phyloP scores from a whole-genome alignment of 73 alveolate species.

The Paramecium sexaurelia region DNA sequence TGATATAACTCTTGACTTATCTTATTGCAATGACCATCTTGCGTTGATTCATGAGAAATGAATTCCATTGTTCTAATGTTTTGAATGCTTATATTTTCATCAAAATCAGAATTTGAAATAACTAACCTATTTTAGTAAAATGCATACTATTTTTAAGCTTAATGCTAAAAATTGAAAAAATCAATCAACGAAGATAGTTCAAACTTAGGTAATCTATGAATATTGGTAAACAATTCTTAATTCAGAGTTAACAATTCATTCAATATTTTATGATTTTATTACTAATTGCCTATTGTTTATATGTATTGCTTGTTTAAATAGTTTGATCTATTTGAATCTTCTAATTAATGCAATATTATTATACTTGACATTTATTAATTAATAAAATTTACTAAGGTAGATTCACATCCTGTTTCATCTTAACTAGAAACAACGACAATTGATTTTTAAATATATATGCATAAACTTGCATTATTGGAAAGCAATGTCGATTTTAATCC shows the following conservation, averaged over 20 bases:
- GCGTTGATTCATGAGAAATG: not conserved
- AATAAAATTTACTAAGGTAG: not conserved
- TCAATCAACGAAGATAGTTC: not conserved
- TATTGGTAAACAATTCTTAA: not conserved
- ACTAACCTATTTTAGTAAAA: not conserved
- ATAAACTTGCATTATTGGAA: not conserved
- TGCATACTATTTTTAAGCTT: slow-evolving; percentile 8
- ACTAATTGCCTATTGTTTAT: not conserved
- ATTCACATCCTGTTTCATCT: slow-evolving; percentile 25
- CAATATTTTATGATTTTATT: not conserved
- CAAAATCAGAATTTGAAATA: not conserved
- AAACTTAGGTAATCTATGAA: not conserved
- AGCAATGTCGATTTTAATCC: not conserved
- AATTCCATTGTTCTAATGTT: not conserved
- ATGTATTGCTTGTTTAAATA: not conserved
- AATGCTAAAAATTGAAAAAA: not conserved
- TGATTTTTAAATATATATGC: not conserved
- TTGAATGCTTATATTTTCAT: not conserved
- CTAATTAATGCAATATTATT: not conserved
- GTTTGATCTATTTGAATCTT: not conserved
- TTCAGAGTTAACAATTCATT: not conserved
- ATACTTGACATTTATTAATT: not conserved
- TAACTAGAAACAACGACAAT: not conserved
- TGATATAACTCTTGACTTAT: not conserved
- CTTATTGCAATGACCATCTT: not conserved